Evolutionary conservation across 257 asterid species (phyloP).

Genomic region (Fraxinus pennsylvanica): DNA sequence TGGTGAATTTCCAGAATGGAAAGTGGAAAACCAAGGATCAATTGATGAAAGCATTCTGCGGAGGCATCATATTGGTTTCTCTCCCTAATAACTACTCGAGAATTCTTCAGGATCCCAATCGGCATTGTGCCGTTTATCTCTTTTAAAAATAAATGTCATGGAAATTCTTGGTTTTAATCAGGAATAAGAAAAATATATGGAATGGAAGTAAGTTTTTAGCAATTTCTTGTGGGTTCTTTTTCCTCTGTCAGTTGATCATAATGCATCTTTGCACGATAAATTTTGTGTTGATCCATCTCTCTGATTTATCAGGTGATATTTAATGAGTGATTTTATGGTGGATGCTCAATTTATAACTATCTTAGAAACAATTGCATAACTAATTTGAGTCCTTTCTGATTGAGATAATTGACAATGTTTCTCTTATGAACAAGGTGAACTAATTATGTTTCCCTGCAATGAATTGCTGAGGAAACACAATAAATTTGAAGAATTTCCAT

Average conservation of each 20-base stretch:
- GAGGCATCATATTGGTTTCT: conserved; percentile 34
- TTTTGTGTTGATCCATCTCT: background rate
- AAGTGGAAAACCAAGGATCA: conserved; percentile 24
- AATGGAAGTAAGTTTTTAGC: conserved; percentile 7
- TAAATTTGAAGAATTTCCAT: background rate
- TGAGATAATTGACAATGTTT: conserved; percentile 4
- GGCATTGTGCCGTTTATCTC: conserved; percentile 36
- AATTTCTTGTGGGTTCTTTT: background rate
- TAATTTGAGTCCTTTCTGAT: background rate
- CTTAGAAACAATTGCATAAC: background rate
- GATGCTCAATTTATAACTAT: background rate
- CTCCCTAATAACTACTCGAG: conserved; percentile 29
- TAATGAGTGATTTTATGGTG: conserved; percentile 9
- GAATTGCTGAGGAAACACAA: background rate
- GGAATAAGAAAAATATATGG: conserved; percentile 1
- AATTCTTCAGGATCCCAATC: conserved; percentile 26
- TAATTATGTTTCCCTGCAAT: background rate
- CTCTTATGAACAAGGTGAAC: background rate
- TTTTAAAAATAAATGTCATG: background rate
- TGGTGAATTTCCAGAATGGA: conserved; percentile 24
- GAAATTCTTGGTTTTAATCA: background rate
- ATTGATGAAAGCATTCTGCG: conserved; percentile 36
- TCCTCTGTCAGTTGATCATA: background rate
- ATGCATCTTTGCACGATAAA: background rate
- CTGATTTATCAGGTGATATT: background rate